A percentile compares a stretch with the other conserved stretches of the same genome.
phyloP scores from a whole-genome alignment of 1,284 basidiomycete genomes.

The Vanrija sp. region DNA sequence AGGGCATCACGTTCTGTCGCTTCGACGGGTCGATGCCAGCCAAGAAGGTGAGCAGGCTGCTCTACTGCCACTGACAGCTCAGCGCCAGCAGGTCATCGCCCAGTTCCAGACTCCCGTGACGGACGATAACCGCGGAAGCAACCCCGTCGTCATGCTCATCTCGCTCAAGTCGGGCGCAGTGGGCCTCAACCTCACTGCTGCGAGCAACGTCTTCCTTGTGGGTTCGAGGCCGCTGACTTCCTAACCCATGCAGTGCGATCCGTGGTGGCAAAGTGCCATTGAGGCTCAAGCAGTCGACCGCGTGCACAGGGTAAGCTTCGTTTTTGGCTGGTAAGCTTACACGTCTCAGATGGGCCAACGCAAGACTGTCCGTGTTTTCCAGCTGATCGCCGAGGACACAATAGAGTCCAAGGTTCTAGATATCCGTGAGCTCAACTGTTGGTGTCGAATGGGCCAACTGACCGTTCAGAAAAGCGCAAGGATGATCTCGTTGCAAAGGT shows the following conservation, averaged over 20 bases:
- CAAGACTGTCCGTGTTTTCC: constrained; percentile 76
- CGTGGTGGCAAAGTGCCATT: constrained; percentile 71
- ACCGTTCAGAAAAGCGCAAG: constrained; percentile 37
- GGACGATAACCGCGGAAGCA: constrained; percentile 40
- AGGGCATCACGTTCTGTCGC: constrained; percentile 67
- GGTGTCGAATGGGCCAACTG: background rate
- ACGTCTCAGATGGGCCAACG: constrained; percentile 64
- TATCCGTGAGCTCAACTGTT: constrained; percentile 61
- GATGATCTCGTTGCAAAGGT: constrained; percentile 41
- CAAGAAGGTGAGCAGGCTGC: constrained; percentile 49
- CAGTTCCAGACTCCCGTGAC: constrained; percentile 64
- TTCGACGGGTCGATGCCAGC: constrained; percentile 80
- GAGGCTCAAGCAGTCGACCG: constrained; percentile 84
- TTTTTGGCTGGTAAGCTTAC: constrained; percentile 43
- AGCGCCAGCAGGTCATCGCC: constrained; percentile 71
- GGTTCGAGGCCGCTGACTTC: no score
- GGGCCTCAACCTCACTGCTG: constrained; percentile 81
- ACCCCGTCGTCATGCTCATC: constrained; percentile 77
- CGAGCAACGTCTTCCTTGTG: constrained; percentile 82
- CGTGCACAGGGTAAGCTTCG: constrained; percentile 56
- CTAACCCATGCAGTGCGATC: constrained; percentile 54
- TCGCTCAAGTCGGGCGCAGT: constrained; percentile 74
- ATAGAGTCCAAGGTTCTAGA: constrained; percentile 80
- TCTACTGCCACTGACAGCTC: background rate
- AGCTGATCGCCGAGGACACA: constrained; percentile 80